Conservation (phyloP, 2,329 filamentous ascomycete species). For the Orbilia blumenaviensis region DNA sequence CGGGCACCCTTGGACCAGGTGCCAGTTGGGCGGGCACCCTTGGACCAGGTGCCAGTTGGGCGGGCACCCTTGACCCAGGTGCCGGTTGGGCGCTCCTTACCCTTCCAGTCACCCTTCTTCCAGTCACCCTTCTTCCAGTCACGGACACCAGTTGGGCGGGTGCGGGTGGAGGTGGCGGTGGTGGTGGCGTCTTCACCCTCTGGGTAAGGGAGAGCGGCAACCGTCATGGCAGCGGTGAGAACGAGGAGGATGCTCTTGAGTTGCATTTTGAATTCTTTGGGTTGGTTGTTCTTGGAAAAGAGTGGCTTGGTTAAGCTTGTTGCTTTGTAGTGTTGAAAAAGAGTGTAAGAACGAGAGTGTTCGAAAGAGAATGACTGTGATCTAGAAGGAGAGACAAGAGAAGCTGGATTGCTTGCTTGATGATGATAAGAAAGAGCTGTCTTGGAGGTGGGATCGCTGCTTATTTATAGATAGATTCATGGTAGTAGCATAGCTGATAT, state of each 20-base stretch:
- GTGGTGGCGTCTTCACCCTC: not conserved
- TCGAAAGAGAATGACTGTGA: constrained; percentile 31
- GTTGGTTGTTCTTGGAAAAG: not conserved
- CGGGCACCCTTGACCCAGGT: not conserved
- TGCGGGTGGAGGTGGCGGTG: not conserved
- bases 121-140: constrained; percentile 8
- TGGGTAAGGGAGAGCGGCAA: constrained; percentile 13
- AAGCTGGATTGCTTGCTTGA: constrained; percentile 46
- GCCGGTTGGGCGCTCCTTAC: not conserved
- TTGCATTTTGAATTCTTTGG: constrained; percentile 28
- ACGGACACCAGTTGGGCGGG: constrained; percentile 8
- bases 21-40: constrained; percentile 4
- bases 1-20: not conserved
- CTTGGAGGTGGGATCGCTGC: not conserved
- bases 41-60: constrained; percentile 7
- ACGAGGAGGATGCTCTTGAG: constrained; percentile 25
- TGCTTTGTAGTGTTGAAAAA: constrained; percentile 4
- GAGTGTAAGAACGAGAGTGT: constrained; percentile 17
- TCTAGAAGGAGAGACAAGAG: constrained; percentile 40
- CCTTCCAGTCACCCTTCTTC: not conserved
- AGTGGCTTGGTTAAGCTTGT: constrained; percentile 22
- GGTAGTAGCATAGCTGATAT: not conserved
- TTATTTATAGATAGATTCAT: constrained; percentile 42
- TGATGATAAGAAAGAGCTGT: constrained; percentile 7
- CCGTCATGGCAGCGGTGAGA: constrained; percentile 29